Conservation (phyloP, 2,329 filamentous ascomycete species). For the Monilinia laxa region DNA sequence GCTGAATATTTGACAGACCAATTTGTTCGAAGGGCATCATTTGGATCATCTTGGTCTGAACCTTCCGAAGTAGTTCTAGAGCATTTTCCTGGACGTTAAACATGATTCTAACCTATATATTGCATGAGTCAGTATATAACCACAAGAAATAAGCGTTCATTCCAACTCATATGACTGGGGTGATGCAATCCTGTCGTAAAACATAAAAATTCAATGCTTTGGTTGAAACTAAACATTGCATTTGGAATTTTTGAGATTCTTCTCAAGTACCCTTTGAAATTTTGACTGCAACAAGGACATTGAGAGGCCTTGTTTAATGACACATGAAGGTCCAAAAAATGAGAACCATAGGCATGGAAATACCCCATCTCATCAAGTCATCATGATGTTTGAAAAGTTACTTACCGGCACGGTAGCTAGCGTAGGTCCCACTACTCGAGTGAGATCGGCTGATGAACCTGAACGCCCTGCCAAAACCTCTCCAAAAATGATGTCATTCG, state of each 20-base stretch:
- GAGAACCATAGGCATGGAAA: neutral
- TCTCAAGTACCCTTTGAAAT: neutral
- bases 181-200: neutral
- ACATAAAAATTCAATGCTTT: neutral
- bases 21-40: constrained; percentile 52
- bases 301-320: neutral
- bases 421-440: constrained; percentile 45
- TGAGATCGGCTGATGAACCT: constrained; percentile 43
- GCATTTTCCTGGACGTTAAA: neutral
- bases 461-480: constrained; percentile 47
- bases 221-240: neutral
- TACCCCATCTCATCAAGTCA: neutral
- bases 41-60: constrained; percentile 17
- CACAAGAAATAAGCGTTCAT: neutral
- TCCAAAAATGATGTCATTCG: constrained; percentile 46
- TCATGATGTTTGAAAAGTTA: constrained; percentile 36
- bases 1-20: constrained; percentile 31
- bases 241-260: neutral
- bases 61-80: neutral
- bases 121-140: neutral
- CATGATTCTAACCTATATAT: constrained; percentile 14
- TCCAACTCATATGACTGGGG: neutral
- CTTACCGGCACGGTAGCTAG: constrained; percentile 47
- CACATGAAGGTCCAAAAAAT: neutral
- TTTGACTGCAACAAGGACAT: neutral